These are phyloP conservation scores for Pterocarpus santalinus DNA, from an alignment of 306 rosid species.

Conservation along the genomic window DNA sequence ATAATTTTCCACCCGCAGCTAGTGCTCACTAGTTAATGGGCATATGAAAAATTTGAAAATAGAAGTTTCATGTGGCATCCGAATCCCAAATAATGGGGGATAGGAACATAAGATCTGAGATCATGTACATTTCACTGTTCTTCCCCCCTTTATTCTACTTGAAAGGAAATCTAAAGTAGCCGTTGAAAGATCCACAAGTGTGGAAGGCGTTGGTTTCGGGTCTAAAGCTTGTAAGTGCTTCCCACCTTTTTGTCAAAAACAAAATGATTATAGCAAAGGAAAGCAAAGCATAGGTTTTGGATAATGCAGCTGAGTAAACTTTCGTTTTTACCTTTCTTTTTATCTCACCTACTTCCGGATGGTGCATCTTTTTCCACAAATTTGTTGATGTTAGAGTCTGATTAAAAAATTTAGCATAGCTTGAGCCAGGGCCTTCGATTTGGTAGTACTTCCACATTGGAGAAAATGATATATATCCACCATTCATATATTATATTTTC, in stretches of 20 bases:
- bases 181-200: neutral
- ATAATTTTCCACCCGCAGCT: constrained; percentile 10
- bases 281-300: neutral
- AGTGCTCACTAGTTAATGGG: neutral
- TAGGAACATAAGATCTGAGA: neutral
- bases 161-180: neutral
- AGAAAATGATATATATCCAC: neutral
- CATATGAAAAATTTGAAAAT: neutral
- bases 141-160: neutral
- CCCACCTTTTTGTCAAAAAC: constrained; percentile 39
- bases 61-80: neutral
- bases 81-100: constrained; percentile 30
- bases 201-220: neutral
- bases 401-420: neutral
- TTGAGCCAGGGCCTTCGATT: neutral
- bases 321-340: neutral
- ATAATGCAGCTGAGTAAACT: constrained; percentile 20
- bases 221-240: constrained; percentile 17
- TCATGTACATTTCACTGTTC: neutral
- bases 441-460: neutral
- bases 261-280: constrained; percentile 24
- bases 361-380: constrained; percentile 42
- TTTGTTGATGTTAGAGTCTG: constrained; percentile 23
- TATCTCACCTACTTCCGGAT: constrained; percentile 39
- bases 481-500: too few relatives aligned